Evolutionary conservation across 192 early-diverging fungal species (phyloP), one percentile per base, ranked within the genome.

Genomic region (Dispira parvispora): DNA sequence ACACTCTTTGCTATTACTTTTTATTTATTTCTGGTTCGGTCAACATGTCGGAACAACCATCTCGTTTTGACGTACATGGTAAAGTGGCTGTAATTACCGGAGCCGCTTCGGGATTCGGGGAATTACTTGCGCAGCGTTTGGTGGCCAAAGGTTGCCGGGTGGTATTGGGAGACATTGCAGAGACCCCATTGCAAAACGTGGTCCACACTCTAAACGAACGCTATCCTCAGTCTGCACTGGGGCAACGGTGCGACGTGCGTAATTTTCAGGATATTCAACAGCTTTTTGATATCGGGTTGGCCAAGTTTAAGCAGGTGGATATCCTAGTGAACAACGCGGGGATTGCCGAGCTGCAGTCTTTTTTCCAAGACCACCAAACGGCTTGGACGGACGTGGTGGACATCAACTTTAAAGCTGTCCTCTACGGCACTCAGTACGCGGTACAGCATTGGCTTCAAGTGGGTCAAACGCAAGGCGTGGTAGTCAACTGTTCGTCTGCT

Each of bases 401-500:
- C 65, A 81, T 88, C 63, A 85, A 92, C 72, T 68, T 89, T 27
- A 80, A 75, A 10, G 86, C 84, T 23, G 85, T 89, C 6, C 74
- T 92, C 44, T 72, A 83, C 43, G 87, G 88, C 28, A 89, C 90
- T 0, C 80, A 83, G 6, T 63, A 87, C 32, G 90, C 81, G 0
- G 69, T 90, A 20, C 64, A 74, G n/a, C 71, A 82, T 55, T 73
- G 88, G 63, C 20, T 52, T 11, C 52, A 67, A 8, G 68, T 76
- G 26, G 70, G 68, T 28, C 62, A 68, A n/a, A 76, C 75, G 10
- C 61, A 38, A 16, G 88, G 84, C 10, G 82, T 87, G 10, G 80
- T 88, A 23, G 71, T 92, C 46, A 92, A 88, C 64, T 85, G 83
- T 4, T 82, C 89, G 1, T 87, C 84, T 9, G 75, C 86, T 58